Evolutionary conservation across 2,329 filamentous ascomycete species (phyloP).

Genomic region (Alternaria burnsii): DNA sequence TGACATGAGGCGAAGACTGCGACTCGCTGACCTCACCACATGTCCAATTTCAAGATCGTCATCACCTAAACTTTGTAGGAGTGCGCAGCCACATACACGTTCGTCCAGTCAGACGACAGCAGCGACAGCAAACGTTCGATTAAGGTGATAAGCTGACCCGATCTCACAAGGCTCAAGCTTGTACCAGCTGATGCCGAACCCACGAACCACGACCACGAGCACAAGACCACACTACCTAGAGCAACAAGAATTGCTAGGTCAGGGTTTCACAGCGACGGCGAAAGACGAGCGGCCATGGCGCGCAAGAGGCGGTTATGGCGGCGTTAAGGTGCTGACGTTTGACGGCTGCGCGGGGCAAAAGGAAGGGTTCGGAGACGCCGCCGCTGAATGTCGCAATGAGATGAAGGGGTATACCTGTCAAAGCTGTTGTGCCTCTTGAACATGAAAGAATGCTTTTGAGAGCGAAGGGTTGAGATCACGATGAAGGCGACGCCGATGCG

Average conservation of each 20-base stretch:
- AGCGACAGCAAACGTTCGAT: background rate
- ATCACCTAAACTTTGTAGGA: background rate
- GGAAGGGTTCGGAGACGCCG: constrained; percentile 1
- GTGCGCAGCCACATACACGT: background rate
- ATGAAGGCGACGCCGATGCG: background rate
- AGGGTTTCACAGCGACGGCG: background rate
- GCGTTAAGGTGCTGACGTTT: background rate
- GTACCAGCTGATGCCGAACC: background rate
- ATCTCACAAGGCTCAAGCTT: background rate
- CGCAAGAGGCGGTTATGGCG: constrained; percentile 6
- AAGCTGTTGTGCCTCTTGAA: background rate
- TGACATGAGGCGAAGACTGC: background rate
- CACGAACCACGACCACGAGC: background rate
- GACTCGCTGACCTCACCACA: background rate
- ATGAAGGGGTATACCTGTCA: background rate
- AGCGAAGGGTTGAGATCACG: background rate
- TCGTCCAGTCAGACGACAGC: background rate
- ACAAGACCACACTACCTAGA: background rate
- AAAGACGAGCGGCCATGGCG: background rate
- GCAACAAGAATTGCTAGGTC: background rate
- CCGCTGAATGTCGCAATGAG: background rate
- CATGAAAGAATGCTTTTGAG: background rate
- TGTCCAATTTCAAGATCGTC: background rate
- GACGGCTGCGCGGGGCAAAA: constrained; percentile 2
- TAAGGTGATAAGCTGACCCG: background rate